Conservation (phyloP, 2,329 filamentous ascomycete species). For the Scytalidium lignicola region DNA sequence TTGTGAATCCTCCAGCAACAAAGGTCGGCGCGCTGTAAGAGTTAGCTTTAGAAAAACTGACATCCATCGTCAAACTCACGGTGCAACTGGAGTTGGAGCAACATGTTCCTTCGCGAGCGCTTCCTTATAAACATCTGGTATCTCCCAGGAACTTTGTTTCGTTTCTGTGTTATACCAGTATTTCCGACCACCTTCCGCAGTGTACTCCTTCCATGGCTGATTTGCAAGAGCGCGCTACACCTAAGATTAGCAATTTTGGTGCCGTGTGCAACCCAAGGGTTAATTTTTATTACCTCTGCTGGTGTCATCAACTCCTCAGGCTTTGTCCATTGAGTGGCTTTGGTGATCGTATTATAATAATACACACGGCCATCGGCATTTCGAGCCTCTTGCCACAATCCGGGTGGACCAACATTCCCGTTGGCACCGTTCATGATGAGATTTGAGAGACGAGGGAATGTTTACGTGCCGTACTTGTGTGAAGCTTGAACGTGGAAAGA, state of each 20-base stretch:
- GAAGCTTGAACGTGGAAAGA: neutral
- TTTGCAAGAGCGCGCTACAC: conserved; percentile 69
- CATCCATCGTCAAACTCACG: conserved; percentile 33
- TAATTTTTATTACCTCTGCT: conserved; percentile 59
- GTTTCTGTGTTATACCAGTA: conserved; percentile 96
- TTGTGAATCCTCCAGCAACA: conserved; percentile 33
- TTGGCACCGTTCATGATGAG: conserved; percentile 25
- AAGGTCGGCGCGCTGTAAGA: conserved; percentile 32
- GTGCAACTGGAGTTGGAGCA: conserved; percentile 36
- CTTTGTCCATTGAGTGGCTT: conserved; percentile 90
- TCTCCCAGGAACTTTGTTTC: conserved; percentile 90
- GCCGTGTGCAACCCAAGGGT: neutral
- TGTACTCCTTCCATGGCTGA: conserved; percentile 92
- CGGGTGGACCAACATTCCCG: conserved; percentile 32
- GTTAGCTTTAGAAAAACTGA: conserved; percentile 6
- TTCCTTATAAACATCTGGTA: conserved; percentile 77
- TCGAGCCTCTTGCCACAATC: conserved; percentile 74
- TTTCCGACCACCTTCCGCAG: conserved; percentile 76
- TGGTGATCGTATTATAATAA: conserved; percentile 84
- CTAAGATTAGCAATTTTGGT: conserved; percentile 8
- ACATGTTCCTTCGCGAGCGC: conserved; percentile 56
- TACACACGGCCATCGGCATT: conserved; percentile 80
- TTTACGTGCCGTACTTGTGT: neutral
- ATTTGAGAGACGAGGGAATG: neutral
- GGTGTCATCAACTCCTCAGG: conserved; percentile 82